A percentile compares a stretch with the other conserved stretches of the same genome.
Evolutionary conservation across 1,139 yeast species (phyloP).

Genomic region (Tardiomyces blankii): DNA sequence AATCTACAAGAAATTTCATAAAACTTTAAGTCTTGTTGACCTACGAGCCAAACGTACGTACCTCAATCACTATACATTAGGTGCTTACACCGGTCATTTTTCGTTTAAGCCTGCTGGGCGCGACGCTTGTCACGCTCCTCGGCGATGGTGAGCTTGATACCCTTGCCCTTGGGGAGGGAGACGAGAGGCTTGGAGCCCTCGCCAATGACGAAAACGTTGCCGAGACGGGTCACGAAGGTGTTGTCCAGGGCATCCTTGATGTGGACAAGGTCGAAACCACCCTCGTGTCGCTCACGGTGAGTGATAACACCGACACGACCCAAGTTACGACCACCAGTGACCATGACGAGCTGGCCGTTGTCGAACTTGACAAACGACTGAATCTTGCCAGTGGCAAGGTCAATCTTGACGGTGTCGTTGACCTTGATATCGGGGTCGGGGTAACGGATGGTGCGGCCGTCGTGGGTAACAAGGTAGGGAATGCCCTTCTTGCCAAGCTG

Average conservation of each 20-base stretch:
- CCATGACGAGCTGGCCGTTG: slow-evolving; percentile 93
- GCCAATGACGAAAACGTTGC: slow-evolving; percentile 95
- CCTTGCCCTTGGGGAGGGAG: slow-evolving; percentile 99
- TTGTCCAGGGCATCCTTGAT: slow-evolving; percentile 95
- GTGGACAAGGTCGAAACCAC: slow-evolving; percentile 99
- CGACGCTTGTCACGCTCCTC: slow-evolving; percentile 97
- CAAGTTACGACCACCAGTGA: slow-evolving; percentile 99
- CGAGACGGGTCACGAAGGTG: slow-evolving; percentile 96
- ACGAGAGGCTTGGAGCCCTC: slow-evolving; percentile 96
- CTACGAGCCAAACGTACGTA: not conserved
- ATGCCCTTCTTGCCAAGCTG: slow-evolving; percentile 97
- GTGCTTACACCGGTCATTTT: slow-evolving; percentile 5
- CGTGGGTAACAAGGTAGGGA: slow-evolving; percentile 98
- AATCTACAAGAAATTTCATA: too few relatives aligned
- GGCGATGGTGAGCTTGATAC: slow-evolving; percentile 94
- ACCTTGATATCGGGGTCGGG: slow-evolving; percentile 96
- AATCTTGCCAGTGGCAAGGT: slow-evolving; percentile 91
- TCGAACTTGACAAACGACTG: slow-evolving; percentile 88
- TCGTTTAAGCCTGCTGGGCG: slow-evolving; percentile 25
- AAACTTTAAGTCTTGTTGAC: too few relatives aligned
- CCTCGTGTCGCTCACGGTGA: slow-evolving; percentile 99
- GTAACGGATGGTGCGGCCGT: slow-evolving; percentile 99
- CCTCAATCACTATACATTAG: slow-evolving; percentile 7
- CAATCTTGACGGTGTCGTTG: slow-evolving; percentile 95
- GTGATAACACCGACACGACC: slow-evolving; percentile 98